A percentile compares a stretch with the other conserved stretches of the same genome.
phyloP scores from a whole-genome alignment of 1,139 yeast species.

The Hemisphaericaspora lyxosophila region DNA sequence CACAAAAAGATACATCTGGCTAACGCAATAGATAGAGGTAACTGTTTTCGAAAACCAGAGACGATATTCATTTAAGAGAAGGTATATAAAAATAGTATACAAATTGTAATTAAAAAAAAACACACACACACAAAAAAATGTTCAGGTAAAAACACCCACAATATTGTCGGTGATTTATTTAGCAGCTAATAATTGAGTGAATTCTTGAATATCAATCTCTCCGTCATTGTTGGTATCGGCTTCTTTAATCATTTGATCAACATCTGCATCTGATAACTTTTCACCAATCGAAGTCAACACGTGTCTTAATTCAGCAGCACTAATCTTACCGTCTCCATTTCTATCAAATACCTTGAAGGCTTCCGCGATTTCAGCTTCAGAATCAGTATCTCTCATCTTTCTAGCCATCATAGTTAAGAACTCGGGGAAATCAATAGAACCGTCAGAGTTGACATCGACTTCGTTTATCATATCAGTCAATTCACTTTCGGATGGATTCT shows the following conservation, averaged over 20 bases:
- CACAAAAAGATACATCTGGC: no score
- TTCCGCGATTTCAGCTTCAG: constrained; percentile 95
- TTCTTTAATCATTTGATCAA: constrained; percentile 93
- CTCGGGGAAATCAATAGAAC: constrained; percentile 89
- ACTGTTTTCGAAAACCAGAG: no score
- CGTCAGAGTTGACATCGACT: constrained; percentile 93
- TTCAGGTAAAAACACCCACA: no score
- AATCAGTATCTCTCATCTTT: constrained; percentile 93
- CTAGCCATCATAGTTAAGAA: constrained; percentile 87
- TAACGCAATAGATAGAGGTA: no score
- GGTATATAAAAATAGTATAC: constrained; percentile 3
- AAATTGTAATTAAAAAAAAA: not conserved
- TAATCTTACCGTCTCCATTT: constrained; percentile 95
- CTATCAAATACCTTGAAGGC: constrained; percentile 94
- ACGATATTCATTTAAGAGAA: no score
- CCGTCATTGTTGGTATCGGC: constrained; percentile 96
- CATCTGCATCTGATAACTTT: constrained; percentile 91
- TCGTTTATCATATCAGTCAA: constrained; percentile 95
- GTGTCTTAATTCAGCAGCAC: constrained; percentile 94
- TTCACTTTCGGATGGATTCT: constrained; percentile 94
- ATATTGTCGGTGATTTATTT: no score
- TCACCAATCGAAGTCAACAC: constrained; percentile 97
- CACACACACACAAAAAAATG: not conserved
- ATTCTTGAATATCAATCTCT: constrained; percentile 93
- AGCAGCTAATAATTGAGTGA: constrained; percentile 71